Evolutionary conservation across 2,329 filamentous ascomycete genomes (phyloP), one percentile per base, ranked within the genome.

Genomic region (Talaromyces sp.): DNA sequence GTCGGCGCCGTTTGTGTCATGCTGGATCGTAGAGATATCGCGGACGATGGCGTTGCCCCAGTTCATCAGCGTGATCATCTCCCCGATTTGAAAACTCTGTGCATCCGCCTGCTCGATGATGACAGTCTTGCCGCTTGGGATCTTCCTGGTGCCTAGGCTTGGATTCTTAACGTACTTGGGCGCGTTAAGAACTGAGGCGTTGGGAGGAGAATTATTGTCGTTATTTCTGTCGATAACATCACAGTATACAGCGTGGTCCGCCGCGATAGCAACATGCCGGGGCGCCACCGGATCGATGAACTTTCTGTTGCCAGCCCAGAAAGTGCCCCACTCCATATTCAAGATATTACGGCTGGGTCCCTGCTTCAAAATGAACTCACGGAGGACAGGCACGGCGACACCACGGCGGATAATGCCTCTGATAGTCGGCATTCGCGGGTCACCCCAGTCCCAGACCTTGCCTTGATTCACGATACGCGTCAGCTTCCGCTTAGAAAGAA

Each of bases 11-110:
- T 33, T 11, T 13, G 32, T 33, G 13, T 33, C 10, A 33, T 5
- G 10, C 11, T 33, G 67, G 64, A 62, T 79, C 75, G 80, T 78
- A 55, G 84, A 81, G 65, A 80, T 78, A 70, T 76, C 75, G 58
- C 73, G 68, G 77, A 85, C 70, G 78, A 75, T 71, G 69, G 64
- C 81, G 75, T 79, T 85, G 73, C 93, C 93, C 93, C 93, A 98
- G 74, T 90, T 90, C 93, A 97, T 97, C 49, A 97, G 83, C 0
- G 93, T 97, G 69, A 98, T 91, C 76, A 96, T 93, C 79, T 98
- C 93, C 71, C 89, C 88, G 63, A 89, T 82, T 69, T 86, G 88
- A 78, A 97, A 96, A 27, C 84, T 85, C 73, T 88, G 88, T 63
- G 89, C 91, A 70, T 98, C 93, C 47, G 83, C 89, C 77, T 97